These are phyloP conservation scores for Ceratocystis smalleyi DNA, from an alignment of 2,329 filamentous ascomycete genomes.

Conservation along the genomic window DNA sequence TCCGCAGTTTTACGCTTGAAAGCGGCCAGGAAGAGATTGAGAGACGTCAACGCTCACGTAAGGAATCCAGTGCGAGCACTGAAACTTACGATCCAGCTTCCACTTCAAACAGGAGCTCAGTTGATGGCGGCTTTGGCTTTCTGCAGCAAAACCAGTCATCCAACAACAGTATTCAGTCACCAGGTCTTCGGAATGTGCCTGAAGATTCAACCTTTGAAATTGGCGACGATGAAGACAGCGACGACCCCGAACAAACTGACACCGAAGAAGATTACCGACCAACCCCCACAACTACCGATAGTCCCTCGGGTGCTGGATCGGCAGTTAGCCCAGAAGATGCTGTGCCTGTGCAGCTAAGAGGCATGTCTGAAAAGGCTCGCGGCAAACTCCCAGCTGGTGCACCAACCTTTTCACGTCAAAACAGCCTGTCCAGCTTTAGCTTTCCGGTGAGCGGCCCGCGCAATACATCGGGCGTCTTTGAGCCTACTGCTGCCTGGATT, in stretches of 20 bases:
- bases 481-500: conserved; percentile 71
- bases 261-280: conserved; percentile 29
- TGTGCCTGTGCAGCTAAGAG: conserved; percentile 65
- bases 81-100: conserved; percentile 35
- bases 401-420: conserved; percentile 74
- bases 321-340: conserved; percentile 56
- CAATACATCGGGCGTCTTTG: conserved; percentile 41
- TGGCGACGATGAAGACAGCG: conserved; percentile 64
- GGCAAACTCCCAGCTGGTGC: conserved; percentile 85
- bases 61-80: conserved; percentile 41
- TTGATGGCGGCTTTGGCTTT: conserved; percentile 53
- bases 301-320: conserved; percentile 51
- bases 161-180: conserved; percentile 26
- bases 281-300: conserved; percentile 44
- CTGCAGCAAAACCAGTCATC: conserved; percentile 34
- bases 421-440: conserved; percentile 64
- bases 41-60: conserved; percentile 52
- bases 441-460: conserved; percentile 20
- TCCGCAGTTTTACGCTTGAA: conserved; percentile 79
- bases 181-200: conserved; percentile 50
- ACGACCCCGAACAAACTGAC: conserved; percentile 37
- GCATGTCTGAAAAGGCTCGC: conserved; percentile 93
- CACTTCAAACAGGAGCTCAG: conserved; percentile 38
- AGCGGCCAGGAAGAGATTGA: conserved; percentile 86
- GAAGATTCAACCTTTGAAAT: conserved; percentile 72